Conservation (phyloP, 768 basidiomycete species). For the Fibroporia radiculosa region DNA sequence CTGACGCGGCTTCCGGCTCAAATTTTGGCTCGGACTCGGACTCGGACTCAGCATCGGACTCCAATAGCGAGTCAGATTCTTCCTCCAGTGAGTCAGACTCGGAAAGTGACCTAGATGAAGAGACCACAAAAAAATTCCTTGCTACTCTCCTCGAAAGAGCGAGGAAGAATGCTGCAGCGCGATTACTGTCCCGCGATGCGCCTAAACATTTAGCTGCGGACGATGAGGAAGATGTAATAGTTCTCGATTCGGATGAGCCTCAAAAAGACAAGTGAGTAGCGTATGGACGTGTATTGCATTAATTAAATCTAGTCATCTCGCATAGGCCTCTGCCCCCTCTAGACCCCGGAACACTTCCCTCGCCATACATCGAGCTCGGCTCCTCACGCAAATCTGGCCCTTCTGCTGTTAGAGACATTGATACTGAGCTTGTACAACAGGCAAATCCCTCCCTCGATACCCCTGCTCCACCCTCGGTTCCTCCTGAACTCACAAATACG, state of each 20-base stretch:
- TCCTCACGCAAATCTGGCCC: conserved; percentile 35
- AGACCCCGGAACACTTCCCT: conserved; percentile 58
- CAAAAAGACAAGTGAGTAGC: conserved; percentile 15
- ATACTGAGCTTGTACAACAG: conserved; percentile 43
- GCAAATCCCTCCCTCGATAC: conserved; percentile 39
- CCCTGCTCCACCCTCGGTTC: conserved; percentile 57
- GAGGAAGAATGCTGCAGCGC: conserved; percentile 34
- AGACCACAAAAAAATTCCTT: conserved; percentile 52
- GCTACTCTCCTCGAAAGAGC: conserved; percentile 59
- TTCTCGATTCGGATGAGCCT: conserved; percentile 22
- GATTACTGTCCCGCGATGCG: conserved; percentile 8
- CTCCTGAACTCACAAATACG: conserved; percentile 48
- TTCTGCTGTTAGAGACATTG: conserved; percentile 51
- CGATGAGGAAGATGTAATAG: conserved; percentile 47
- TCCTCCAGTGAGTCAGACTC: conserved; percentile 25
- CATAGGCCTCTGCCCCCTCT: conserved; percentile 51
- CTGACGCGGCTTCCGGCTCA: conserved; percentile 3
- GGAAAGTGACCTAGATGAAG: conserved; percentile 31
- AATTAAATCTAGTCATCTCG: conserved; percentile 6
- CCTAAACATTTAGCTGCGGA: conserved; percentile 9
- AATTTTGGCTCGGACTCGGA: conserved; percentile 9
- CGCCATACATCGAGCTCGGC: conserved; percentile 54
- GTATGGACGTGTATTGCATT: too few relatives aligned
- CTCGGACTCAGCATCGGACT: conserved; percentile 4
- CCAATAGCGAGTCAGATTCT: conserved; percentile 29